Evolutionary conservation across 257 asterid genomes (phyloP), one percentile per base, ranked within the genome.

Genomic region (Fraxinus pennsylvanica): DNA sequence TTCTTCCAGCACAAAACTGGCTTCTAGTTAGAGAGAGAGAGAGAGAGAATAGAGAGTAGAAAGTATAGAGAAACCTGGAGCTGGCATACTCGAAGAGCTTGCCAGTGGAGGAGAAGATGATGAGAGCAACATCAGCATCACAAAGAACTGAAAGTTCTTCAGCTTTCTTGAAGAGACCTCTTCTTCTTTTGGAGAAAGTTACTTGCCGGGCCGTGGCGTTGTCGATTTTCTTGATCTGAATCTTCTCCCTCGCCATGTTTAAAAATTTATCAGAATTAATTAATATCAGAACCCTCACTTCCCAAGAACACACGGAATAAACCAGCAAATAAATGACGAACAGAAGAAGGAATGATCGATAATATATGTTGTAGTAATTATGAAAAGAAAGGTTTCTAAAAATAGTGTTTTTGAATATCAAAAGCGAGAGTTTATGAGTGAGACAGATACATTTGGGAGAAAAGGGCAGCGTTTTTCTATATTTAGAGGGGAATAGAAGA

Each of bases 101-200:
- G 12, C 91, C 94, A 3, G 92, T 83, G 76, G 96, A 88, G 59
- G 96, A 90, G 90, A 92, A 88, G 80, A 90, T 78, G 86, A 91
- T 82, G 72, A 92, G 85, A 43, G 88, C 96, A 68, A 91, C 91
- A 80, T 92, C 95, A 22, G 97, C 94, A 86, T 92, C 96, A 76
- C 97, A 92, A 3, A 92, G 95, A 83, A 92, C 88, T 0, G 95
- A 81, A 74, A 92, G 96, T 65, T 92, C 97, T 79, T 92, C 90
- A 61, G 97, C 97, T 85, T 92, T 92, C 89, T 92, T 92, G 80
- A 92, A 90, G 32, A 92, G 88, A 19, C 96, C 96, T 84, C 94
- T 91, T 85, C 96, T 86, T 45, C 97, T 85, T 85, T 92, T 92
- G 0, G 96, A 87, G 77, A 92, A 92, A 9, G 96, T 90, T 0